phyloP scores from a whole-genome alignment of 2,329 filamentous ascomycete genomes.

The Verticillium nubilum region DNA sequence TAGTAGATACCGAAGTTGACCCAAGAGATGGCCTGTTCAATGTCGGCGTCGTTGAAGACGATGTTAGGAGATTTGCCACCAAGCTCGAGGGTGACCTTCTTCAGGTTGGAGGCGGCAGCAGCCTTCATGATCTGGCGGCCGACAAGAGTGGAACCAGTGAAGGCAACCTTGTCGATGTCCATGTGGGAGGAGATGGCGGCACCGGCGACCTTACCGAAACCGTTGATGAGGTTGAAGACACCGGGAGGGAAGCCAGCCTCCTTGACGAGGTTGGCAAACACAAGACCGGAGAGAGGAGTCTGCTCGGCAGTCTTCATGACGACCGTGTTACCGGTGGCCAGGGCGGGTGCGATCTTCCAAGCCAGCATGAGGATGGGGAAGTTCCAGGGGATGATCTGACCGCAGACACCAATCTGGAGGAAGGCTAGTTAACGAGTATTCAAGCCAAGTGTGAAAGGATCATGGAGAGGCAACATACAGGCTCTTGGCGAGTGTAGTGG shows the following conservation, averaged over 20 bases:
- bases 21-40: slow-evolving; percentile 72
- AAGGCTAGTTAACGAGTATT: neutral
- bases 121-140: slow-evolving; percentile 77
- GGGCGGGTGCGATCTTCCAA: slow-evolving; percentile 76
- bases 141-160: slow-evolving; percentile 71
- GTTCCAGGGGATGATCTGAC: slow-evolving; percentile 88
- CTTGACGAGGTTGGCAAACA: slow-evolving; percentile 60
- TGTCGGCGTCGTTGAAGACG: slow-evolving; percentile 71
- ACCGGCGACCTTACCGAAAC: slow-evolving; percentile 73
- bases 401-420: slow-evolving; percentile 64
- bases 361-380: slow-evolving; percentile 75
- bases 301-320: slow-evolving; percentile 74
- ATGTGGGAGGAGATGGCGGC: slow-evolving; percentile 71
- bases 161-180: slow-evolving; percentile 78
- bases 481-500: slow-evolving; percentile 78
- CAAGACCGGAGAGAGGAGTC: slow-evolving; percentile 65
- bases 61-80: slow-evolving; percentile 80
- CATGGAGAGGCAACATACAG: slow-evolving; percentile 35
- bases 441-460: neutral
- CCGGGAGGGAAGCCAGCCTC: slow-evolving; percentile 75
- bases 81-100: slow-evolving; percentile 77
- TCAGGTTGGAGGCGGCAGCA: slow-evolving; percentile 70
- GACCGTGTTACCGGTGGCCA: slow-evolving; percentile 67
- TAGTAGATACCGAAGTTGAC: slow-evolving; percentile 67
- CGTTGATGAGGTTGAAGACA: slow-evolving; percentile 72